A percentile compares a stretch with the other conserved stretches of the same genome.
Conservation (phyloP, 2,329 filamentous ascomycete species). For the Alternaria burnsii region DNA sequence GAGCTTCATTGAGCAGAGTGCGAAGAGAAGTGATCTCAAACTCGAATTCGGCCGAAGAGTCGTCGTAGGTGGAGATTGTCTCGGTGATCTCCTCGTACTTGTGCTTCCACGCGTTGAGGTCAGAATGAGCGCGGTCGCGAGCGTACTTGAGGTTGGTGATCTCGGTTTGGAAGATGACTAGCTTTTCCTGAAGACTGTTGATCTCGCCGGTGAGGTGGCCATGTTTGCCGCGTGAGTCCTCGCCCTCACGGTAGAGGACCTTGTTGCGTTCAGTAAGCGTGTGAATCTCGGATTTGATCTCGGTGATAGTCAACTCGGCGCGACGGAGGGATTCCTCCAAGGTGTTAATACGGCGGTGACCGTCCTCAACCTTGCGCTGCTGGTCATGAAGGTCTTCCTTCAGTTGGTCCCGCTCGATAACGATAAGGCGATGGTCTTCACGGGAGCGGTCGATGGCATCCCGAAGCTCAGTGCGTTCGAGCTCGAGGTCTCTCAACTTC, state of each 20-base stretch:
- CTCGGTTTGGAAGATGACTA: conserved; percentile 30
- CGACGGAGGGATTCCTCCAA: conserved; percentile 35
- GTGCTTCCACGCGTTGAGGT: conserved; percentile 33
- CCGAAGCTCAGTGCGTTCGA: conserved; percentile 29
- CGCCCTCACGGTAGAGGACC: conserved; percentile 25
- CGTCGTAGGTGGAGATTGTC: conserved; percentile 32
- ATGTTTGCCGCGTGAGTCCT: conserved; percentile 29
- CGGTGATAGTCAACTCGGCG: conserved; percentile 23
- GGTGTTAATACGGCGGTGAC: conserved; percentile 25
- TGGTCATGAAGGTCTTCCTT: conserved; percentile 34
- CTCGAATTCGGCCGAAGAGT: conserved; percentile 31
- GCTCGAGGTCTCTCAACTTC: conserved; percentile 29
- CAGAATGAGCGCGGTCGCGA: conserved; percentile 29
- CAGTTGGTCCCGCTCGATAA: conserved; percentile 35
- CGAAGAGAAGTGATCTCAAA: conserved; percentile 36
- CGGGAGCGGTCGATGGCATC: conserved; percentile 26
- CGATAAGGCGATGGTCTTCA: conserved; percentile 31
- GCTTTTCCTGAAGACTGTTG: conserved; percentile 22
- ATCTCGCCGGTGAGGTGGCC: conserved; percentile 24
- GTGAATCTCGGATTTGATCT: conserved; percentile 25
- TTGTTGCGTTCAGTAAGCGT: conserved; percentile 31
- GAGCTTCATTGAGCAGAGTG: conserved; percentile 30
- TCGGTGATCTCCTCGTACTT: conserved; percentile 37
- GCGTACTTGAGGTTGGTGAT: conserved; percentile 29
- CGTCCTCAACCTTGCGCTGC: conserved; percentile 24